Evolutionary conservation across 805 yeast genomes (phyloP).

Genomic region (Candida ortonii): DNA sequence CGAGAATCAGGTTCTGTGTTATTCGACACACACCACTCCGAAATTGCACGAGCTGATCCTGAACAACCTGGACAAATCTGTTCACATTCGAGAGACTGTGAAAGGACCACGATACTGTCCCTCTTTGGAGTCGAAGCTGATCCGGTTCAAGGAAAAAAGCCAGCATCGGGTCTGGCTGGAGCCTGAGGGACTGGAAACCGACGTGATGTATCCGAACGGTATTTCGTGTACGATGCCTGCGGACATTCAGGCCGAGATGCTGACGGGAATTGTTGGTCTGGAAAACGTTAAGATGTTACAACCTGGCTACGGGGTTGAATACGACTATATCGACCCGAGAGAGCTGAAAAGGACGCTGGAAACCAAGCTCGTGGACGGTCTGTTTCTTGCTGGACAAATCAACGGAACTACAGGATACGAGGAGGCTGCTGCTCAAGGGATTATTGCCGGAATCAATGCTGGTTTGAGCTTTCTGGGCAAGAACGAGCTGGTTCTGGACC

Average conservation of each 20-base stretch:
- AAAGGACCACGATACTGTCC: slow-evolving; percentile 98
- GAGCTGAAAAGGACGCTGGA: slow-evolving; percentile 76
- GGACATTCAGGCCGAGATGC: slow-evolving; percentile 76
- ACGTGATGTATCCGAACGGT: slow-evolving; percentile 94
- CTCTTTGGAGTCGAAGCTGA: slow-evolving; percentile 85
- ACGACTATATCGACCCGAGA: slow-evolving; percentile 93
- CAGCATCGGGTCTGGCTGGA: slow-evolving; percentile 90
- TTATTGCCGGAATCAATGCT: slow-evolving; percentile 94
- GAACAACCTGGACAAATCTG: slow-evolving; percentile 71
- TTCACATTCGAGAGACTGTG: slow-evolving; percentile 90
- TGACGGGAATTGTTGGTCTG: slow-evolving; percentile 80
- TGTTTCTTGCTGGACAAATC: slow-evolving; percentile 93
- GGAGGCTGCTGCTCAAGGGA: slow-evolving; percentile 97
- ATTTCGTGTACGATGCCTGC: slow-evolving; percentile 95
- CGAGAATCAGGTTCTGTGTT: slow-evolving; percentile 62
- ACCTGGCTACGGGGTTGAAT: slow-evolving; percentile 99
- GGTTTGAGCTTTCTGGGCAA: slow-evolving; percentile 51
- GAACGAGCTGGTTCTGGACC: slow-evolving; percentile 51
- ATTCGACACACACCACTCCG: slow-evolving; percentile 74
- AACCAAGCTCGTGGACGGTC: slow-evolving; percentile 73
- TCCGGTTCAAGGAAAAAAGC: slow-evolving; percentile 72
- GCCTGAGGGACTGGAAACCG: slow-evolving; percentile 89
- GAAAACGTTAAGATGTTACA: slow-evolving; percentile 85
- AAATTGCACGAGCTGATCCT: slow-evolving; percentile 68
- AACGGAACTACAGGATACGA: slow-evolving; percentile 99